A percentile compares a stretch with the other conserved stretches of the same genome.
phyloP scores from a whole-genome alignment of 75 land plant genomes.

The Selaginella moellendorffii region DNA sequence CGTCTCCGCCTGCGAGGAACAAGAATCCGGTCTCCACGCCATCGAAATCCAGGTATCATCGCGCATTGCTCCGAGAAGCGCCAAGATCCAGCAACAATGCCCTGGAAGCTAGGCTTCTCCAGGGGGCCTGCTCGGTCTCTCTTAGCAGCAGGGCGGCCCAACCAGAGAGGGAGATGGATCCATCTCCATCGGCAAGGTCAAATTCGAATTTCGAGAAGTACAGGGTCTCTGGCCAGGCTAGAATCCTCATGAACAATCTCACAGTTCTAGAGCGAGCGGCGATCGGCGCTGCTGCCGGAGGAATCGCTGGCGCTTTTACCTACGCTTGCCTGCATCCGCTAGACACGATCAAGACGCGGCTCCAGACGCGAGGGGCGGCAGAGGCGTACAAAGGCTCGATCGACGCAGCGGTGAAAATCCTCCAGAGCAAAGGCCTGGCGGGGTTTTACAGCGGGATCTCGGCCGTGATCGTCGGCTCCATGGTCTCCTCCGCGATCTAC shows the following conservation, averaged over 20 bases:
- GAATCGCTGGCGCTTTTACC: constrained; percentile 85
- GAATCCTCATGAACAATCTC: constrained; percentile 30
- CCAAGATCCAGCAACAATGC: not conserved
- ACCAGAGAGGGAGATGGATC: not conserved
- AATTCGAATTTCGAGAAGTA: not conserved
- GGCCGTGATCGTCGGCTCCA: constrained; percentile 70
- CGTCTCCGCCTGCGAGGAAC: too few relatives aligned
- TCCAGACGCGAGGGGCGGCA: constrained; percentile 63
- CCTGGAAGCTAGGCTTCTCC: not conserved
- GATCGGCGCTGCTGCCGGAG: constrained; percentile 82
- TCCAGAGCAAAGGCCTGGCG: constrained; percentile 35
- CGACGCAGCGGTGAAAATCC: constrained; percentile 39
- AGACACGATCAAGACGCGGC: constrained; percentile 80
- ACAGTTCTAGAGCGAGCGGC: constrained; percentile 53
- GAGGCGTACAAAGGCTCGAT: constrained; percentile 30
- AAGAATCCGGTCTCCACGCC: not conserved
- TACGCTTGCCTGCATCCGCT: constrained; percentile 78
- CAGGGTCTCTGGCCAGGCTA: too few relatives aligned
- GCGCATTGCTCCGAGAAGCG: not conserved
- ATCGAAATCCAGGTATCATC: not conserved
- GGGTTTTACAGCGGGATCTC: constrained; percentile 80
- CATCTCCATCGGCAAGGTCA: not conserved
- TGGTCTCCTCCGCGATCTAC: constrained; percentile 64
- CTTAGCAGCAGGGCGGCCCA: not conserved
- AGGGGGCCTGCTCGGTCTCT: not conserved